Percentiles rank a stretch among this genome's conserved stretches.
Evolutionary conservation across 768 basidiomycete species (phyloP).

Genomic region (Boletus sensibilis): DNA sequence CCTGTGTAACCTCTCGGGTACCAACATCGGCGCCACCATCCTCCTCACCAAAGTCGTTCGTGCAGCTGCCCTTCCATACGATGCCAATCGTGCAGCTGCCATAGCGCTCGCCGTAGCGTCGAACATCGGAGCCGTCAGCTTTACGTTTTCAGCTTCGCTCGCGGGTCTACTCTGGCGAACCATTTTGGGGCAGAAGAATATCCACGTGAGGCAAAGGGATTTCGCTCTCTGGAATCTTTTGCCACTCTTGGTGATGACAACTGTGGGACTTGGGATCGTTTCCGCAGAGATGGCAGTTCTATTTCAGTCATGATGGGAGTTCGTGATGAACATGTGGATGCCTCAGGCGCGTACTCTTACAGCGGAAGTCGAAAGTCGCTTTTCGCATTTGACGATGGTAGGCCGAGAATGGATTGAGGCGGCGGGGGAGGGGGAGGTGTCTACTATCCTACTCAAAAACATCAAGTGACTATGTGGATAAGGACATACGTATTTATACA

Average conservation of each 20-base stretch:
- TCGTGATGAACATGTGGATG: not conserved
- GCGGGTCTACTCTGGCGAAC: conserved; percentile 83
- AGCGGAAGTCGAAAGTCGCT: not conserved
- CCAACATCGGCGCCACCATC: conserved; percentile 91
- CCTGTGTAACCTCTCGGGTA: conserved; percentile 80
- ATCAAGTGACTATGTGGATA: too few species aligned
- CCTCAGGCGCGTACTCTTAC: not conserved
- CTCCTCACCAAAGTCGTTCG: conserved; percentile 79
- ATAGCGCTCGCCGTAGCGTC: conserved; percentile 80
- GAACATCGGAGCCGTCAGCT: conserved; percentile 89
- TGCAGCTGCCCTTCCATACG: conserved; percentile 36
- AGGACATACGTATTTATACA: too few species aligned
- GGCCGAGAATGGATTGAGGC: not conserved
- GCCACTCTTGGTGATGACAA: conserved; percentile 64
- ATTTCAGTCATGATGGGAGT: conserved; percentile 21
- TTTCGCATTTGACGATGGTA: not conserved
- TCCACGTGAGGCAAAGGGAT: conserved; percentile 53
- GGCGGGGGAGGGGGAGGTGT: too few species aligned
- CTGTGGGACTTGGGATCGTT: conserved; percentile 65
- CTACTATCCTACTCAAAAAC: not conserved
- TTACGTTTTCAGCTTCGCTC: conserved; percentile 84
- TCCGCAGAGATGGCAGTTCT: conserved; percentile 72
- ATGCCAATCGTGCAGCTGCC: conserved; percentile 52
- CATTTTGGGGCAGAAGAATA: conserved; percentile 73
- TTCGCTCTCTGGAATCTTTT: conserved; percentile 76